Conservation (phyloP, 2,329 filamentous ascomycete genomes). For the Tolypocladium inflatum region DNA sequence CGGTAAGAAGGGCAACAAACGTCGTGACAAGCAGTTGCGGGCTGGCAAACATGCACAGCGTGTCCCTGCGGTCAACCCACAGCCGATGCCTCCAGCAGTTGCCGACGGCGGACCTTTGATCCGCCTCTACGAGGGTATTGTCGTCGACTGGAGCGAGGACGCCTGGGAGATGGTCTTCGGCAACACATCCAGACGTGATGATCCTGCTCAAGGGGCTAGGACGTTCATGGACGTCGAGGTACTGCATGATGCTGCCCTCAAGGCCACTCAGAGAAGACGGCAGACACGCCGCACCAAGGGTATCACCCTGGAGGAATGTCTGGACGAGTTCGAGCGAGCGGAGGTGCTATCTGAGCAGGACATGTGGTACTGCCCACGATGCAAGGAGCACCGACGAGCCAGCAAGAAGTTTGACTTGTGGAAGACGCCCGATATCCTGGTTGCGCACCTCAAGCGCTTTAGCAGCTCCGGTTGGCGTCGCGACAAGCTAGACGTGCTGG, state of each 20-base stretch:
- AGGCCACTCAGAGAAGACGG: slow-evolving; percentile 53
- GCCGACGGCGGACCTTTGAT: slow-evolving; percentile 55
- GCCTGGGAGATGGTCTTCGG: slow-evolving; percentile 65
- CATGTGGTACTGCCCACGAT: slow-evolving; percentile 94
- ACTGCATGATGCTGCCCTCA: slow-evolving; percentile 54
- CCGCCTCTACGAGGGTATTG: slow-evolving; percentile 71
- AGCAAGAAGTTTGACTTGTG: slow-evolving; percentile 96
- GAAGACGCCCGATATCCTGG: slow-evolving; percentile 91
- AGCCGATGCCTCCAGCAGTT: slow-evolving; percentile 26
- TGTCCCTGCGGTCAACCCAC: slow-evolving; percentile 18
- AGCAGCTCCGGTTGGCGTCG: slow-evolving; percentile 72
- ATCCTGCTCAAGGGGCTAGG: slow-evolving; percentile 46
- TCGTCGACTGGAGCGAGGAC: slow-evolving; percentile 74
- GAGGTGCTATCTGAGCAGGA: slow-evolving; percentile 92
- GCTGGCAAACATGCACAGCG: slow-evolving; percentile 28
- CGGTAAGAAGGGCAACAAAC: slow-evolving; percentile 39
- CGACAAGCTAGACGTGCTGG: slow-evolving; percentile 83
- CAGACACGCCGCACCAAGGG: slow-evolving; percentile 49
- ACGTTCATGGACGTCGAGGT: slow-evolving; percentile 46
- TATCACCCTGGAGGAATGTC: slow-evolving; percentile 78
- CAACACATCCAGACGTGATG: slow-evolving; percentile 16
- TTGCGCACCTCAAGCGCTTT: slow-evolving; percentile 93
- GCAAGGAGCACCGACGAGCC: slow-evolving; percentile 85
- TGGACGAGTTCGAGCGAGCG: slow-evolving; percentile 89
- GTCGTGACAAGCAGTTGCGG: slow-evolving; percentile 31